Conservation (phyloP, 2,329 filamentous ascomycete species). For the Penicillium sp. region DNA sequence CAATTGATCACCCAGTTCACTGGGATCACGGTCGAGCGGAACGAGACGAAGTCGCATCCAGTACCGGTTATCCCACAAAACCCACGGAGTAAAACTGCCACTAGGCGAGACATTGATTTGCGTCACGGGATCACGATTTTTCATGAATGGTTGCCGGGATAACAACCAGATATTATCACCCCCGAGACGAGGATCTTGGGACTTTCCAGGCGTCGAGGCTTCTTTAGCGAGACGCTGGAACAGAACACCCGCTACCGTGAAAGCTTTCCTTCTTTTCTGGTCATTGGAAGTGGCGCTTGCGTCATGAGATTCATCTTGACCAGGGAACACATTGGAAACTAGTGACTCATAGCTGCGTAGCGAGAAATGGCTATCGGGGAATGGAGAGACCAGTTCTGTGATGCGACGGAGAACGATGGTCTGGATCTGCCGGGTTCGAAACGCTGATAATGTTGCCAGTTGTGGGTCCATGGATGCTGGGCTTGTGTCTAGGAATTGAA, state of each 20-base stretch:
- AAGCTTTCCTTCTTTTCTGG: conserved; percentile 40
- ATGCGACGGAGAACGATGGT: conserved; percentile 50
- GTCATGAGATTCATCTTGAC: not conserved
- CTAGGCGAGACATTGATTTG: conserved; percentile 19
- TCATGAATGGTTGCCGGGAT: conserved; percentile 40
- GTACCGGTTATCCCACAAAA: conserved; percentile 56
- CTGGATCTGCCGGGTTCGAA: conserved; percentile 33
- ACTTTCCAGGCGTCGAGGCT: not conserved
- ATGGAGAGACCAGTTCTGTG: conserved; percentile 51
- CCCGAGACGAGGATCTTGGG: not conserved
- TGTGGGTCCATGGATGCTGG: conserved; percentile 12
- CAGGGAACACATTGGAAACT: conserved; percentile 44
- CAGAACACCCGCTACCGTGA: conserved; percentile 51
- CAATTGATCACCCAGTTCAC: not conserved
- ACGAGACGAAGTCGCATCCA: conserved; percentile 53
- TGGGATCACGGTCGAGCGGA: not conserved
- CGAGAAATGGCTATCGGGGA: conserved; percentile 41
- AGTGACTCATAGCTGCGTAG: conserved; percentile 46
- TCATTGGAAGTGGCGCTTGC: not conserved
- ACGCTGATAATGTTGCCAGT: conserved; percentile 11
- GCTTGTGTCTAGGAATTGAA: conserved; percentile 29
- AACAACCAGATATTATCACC: conserved; percentile 38
- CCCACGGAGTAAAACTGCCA: not conserved
- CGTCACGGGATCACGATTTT: conserved; percentile 24
- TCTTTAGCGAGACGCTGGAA: conserved; percentile 42